phyloP scores from a whole-genome alignment of 2,329 filamentous ascomycete genomes.

The Xylaria sp. region DNA sequence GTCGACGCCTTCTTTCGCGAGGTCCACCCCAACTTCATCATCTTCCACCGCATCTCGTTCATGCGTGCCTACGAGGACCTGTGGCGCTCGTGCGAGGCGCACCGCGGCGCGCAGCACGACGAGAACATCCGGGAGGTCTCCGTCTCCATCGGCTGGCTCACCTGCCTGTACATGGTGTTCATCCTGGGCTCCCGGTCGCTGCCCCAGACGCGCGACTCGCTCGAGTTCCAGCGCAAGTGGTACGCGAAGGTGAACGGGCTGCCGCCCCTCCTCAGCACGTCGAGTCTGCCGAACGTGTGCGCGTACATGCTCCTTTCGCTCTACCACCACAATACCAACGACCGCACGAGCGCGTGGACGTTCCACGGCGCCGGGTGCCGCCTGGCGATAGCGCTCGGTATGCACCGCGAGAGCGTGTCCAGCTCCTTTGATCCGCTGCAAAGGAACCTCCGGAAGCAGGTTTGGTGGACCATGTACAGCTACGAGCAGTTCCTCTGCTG shows the following conservation, averaged over 20 bases:
- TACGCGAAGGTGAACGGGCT: constrained; percentile 39
- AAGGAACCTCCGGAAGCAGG: constrained; percentile 33
- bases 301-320: constrained; percentile 45
- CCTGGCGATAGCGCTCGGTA: constrained; percentile 47
- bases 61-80: constrained; percentile 42
- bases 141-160: constrained; percentile 45
- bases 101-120: constrained; percentile 7
- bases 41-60: constrained; percentile 46
- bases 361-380: constrained; percentile 45
- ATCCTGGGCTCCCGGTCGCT: constrained; percentile 45
- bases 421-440: constrained; percentile 38
- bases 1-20: constrained; percentile 44
- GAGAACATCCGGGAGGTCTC: constrained; percentile 32
- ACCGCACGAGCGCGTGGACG: constrained; percentile 45
- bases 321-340: constrained; percentile 45
- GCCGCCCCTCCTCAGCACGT: constrained; percentile 41
- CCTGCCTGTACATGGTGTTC: constrained; percentile 44
- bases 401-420: constrained; percentile 46
- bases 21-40: constrained; percentile 42
- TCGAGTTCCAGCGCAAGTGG: constrained; percentile 40
- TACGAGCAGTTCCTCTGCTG: constrained; percentile 39
- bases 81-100: constrained; percentile 34
- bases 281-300: constrained; percentile 45
- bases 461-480: constrained; percentile 40
- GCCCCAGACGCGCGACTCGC: constrained; percentile 34